phyloP scores from a whole-genome alignment of 139 green algal species.

The Nannochloris sp. region DNA sequence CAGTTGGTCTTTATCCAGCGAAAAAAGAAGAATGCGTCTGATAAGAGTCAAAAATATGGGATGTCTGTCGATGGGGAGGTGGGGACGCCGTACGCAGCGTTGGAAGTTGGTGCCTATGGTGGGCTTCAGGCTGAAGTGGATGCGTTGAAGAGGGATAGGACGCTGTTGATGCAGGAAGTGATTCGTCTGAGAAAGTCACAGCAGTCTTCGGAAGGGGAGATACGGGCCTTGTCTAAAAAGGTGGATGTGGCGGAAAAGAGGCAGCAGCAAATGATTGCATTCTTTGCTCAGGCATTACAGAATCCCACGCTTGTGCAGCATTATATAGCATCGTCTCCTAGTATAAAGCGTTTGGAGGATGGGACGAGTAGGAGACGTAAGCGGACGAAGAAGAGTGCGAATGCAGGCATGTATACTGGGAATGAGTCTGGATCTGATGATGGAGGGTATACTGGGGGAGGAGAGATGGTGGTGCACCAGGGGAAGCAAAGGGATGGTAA shows the following conservation, averaged over 20 bases:
- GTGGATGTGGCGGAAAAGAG: conserved; percentile 60
- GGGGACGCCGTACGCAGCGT: neutral
- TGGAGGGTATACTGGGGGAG: neutral
- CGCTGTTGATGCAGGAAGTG: conserved; percentile 79
- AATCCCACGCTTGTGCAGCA: conserved; percentile 69
- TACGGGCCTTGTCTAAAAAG: conserved; percentile 47
- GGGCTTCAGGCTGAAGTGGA: conserved; percentile 62
- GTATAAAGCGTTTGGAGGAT: conserved; percentile 32
- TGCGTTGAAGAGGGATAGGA: conserved; percentile 77
- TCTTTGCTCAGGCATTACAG: conserved; percentile 67
- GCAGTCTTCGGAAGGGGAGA: conserved; percentile 44
- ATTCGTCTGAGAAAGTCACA: conserved; percentile 69
- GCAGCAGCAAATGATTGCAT: conserved; percentile 74
- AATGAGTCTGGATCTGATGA: conserved; percentile 6
- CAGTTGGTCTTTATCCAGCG: conserved; percentile 73
- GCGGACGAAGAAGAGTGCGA: conserved; percentile 3
- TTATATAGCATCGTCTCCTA: conserved; percentile 28
- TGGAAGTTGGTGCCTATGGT: conserved; percentile 72
- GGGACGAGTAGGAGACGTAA: conserved; percentile 30
- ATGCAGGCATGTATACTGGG: conserved; percentile 4
- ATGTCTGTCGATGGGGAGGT: neutral
- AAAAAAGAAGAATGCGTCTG: conserved; percentile 41
- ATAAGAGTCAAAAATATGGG: neutral
- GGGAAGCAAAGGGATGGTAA: neutral
- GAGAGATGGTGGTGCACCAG: conserved; percentile 13